Evolutionary conservation across 192 early-diverging fungal genomes (phyloP).

Genomic region (Backusella macrospora): DNA sequence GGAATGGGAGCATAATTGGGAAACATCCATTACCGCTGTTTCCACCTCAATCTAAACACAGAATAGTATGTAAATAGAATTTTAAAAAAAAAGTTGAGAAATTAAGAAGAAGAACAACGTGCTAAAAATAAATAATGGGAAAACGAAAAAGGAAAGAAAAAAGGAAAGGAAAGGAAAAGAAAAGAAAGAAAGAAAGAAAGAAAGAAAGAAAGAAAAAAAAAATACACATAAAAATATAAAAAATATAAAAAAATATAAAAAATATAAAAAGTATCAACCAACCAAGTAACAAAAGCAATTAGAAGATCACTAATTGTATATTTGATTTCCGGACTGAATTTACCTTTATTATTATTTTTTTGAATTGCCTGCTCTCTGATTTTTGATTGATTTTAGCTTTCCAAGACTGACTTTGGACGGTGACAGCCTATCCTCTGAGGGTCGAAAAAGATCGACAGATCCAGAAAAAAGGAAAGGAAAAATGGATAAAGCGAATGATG

Average conservation of each 20-base stretch:
- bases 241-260: neutral
- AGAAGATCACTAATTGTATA: no score
- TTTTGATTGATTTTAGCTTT: no score
- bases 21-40: conserved; percentile 19
- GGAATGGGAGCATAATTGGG: conserved; percentile 5
- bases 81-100: neutral
- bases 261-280: neutral
- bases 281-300: neutral
- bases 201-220: neutral
- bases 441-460: no score
- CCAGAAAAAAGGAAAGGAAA: no score
- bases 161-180: neutral
- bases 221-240: no score
- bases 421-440: no score
- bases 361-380: no score
- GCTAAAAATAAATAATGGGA: neutral
- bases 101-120: neutral
- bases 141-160: neutral
- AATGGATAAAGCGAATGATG: no score
- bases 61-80: neutral
- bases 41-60: conserved; percentile 1
- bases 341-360: no score
- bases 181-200: neutral
- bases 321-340: no score
- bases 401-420: no score